Evolutionary conservation across 495 filamentous ascomycete species (phyloP), one percentile per base, ranked within the genome.

Genomic region (Chaetomium cochliodes): DNA sequence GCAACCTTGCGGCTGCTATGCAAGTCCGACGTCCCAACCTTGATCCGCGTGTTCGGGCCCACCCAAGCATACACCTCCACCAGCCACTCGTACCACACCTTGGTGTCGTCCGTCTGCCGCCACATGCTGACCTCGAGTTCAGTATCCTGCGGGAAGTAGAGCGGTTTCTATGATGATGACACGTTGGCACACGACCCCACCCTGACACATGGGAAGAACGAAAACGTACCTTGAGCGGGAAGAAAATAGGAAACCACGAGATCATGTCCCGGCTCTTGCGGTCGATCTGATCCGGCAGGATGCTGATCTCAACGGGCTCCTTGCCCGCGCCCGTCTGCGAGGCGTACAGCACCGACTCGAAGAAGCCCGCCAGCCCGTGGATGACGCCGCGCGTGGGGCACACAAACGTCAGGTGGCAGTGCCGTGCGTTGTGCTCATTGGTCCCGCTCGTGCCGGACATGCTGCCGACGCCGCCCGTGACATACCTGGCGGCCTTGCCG

Each of bases 11-110:
- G 90, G 72, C 92, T 96, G 47, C 88, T 94, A 71, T 96, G 92
- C 71, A 97, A 70, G 55, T 96, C 92, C 67, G 90, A 92, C 58
- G 86, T 82, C 2, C 88, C 91, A 25, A 98, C 80, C 72, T 90
- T 87, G 70, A 92, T 82, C 57, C 89, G 84, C 65, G 84, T 85
- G 57, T 81, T 82, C 20, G 80, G 84, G n/a, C 81, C 79, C 56
- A 81, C 78, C 76, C 80, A 82, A 22, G 87, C 81, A 71, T 88
- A 96, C 25, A 87, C 89, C 74, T 98, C 94, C 0, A 96, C 87
- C 69, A 94, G 82, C 94, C 94, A 99, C 75, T 99, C 93, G 74
- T 99, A 99, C 96, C 94, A 99, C 15, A 98, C 93, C 78, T 92
- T 96, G 22, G 90, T 84, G 70, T 96, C 91, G 73, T 98, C 93